These are phyloP conservation scores for Cetraspora pellucida DNA, from an alignment of 192 early-diverging fungal species.

Conservation along the genomic window DNA sequence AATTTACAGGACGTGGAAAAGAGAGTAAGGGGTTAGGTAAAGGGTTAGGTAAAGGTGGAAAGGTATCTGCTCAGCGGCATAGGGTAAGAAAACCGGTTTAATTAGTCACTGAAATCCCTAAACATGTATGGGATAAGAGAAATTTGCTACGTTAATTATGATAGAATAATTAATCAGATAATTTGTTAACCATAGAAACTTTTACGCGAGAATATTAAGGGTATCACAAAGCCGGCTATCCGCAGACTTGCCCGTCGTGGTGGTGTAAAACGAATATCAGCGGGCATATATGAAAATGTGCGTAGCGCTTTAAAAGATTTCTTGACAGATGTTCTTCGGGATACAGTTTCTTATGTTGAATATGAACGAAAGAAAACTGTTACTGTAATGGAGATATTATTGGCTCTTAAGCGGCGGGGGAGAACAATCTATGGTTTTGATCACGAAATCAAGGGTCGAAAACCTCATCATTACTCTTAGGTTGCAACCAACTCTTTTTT, in stretches of 20 bases:
- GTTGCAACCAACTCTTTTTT: too few species aligned
- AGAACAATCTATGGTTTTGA: slow-evolving; percentile 74
- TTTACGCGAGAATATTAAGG: background rate
- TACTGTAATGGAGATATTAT: slow-evolving; percentile 90
- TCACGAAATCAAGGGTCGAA: background rate
- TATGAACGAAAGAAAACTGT: slow-evolving; percentile 96
- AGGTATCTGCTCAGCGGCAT: background rate
- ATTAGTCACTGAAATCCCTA: background rate
- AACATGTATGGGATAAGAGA: background rate
- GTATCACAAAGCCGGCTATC: slow-evolving; percentile 55
- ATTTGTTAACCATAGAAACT: slow-evolving; percentile 7
- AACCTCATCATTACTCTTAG: too few species aligned
- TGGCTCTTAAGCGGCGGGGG: slow-evolving; percentile 92
- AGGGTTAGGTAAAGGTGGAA: background rate
- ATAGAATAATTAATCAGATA: background rate
- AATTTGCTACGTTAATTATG: background rate
- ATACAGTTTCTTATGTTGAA: slow-evolving; percentile 94
- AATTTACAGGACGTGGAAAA: background rate
- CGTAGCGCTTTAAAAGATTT: slow-evolving; percentile 92
- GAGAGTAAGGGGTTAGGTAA: slow-evolving; percentile 13
- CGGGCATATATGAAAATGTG: slow-evolving; percentile 92
- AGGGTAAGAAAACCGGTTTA: background rate
- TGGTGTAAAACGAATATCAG: slow-evolving; percentile 98
- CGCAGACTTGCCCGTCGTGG: slow-evolving; percentile 97
- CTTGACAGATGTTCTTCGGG: slow-evolving; percentile 94